These are phyloP conservation scores for Pleurotus eryngii DNA, from an alignment of 768 basidiomycete species.

Conservation along the genomic window DNA sequence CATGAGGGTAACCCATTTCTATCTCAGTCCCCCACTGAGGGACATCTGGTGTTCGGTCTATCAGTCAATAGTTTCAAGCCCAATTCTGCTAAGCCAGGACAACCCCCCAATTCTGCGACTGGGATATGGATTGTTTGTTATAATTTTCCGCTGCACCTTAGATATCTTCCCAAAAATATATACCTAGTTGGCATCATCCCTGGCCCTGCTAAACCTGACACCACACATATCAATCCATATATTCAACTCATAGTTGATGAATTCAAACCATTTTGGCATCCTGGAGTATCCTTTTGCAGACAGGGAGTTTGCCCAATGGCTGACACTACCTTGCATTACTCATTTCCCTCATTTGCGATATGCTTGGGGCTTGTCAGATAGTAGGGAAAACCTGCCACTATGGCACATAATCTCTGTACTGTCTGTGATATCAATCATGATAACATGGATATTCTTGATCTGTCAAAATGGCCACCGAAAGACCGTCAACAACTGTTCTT, in stretches of 20 bases:
- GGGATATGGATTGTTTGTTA: neutral
- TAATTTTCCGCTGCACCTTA: neutral
- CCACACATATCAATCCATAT: conserved; percentile 30
- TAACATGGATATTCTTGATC: conserved; percentile 27
- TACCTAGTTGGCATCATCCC: conserved; percentile 34
- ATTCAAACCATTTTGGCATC: conserved; percentile 26
- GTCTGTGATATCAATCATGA: conserved; percentile 18
- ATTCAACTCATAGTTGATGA: conserved; percentile 32
- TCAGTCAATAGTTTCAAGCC: conserved; percentile 5
- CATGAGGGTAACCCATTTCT: neutral
- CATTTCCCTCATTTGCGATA: conserved; percentile 26
- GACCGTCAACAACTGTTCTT: conserved; percentile 14
- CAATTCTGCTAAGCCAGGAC: neutral
- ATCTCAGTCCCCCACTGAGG: neutral
- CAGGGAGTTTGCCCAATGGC: conserved; percentile 12
- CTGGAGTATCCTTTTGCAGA: conserved; percentile 24
- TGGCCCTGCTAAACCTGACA: conserved; percentile 31
- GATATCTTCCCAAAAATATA: conserved; percentile 28
- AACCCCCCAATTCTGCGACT: neutral
- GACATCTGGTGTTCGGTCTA: neutral
- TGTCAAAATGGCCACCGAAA: conserved; percentile 18
- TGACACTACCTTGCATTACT: conserved; percentile 14
- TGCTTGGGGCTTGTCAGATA: conserved; percentile 25
- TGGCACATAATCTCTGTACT: conserved; percentile 23
- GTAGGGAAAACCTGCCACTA: conserved; percentile 18